Percentiles rank a stretch among this genome's conserved stretches.
phyloP scores from a whole-genome alignment of 176 grass and related monocot genomes.

The Avena sativa region DNA sequence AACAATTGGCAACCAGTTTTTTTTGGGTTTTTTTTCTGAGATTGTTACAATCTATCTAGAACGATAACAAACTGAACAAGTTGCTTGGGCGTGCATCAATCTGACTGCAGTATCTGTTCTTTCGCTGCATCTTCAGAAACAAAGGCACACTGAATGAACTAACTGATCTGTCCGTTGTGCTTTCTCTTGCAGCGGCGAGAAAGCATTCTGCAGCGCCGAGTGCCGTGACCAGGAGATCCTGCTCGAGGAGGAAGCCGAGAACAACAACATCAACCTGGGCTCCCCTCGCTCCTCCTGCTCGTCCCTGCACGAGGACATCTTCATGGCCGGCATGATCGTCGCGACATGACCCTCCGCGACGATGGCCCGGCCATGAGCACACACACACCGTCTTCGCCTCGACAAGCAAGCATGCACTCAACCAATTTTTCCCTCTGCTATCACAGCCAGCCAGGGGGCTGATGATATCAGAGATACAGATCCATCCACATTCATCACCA shows the following conservation, averaged over 20 bases:
- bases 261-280: conserved; percentile 14
- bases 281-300: conserved; percentile 54
- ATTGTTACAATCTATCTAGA: too few relatives aligned
- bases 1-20: not conserved
- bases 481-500: not conserved
- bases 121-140: conserved; percentile 16
- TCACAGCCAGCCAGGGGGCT: not conserved
- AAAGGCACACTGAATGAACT: conserved; percentile 15
- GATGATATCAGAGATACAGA: not conserved
- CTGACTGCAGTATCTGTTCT: not conserved
- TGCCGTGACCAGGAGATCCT: conserved; percentile 86
- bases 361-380: not conserved
- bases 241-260: conserved; percentile 73
- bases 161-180: not conserved
- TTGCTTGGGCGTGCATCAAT: not conserved
- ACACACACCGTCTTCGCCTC: not conserved
- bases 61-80: not conserved
- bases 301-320: conserved; percentile 74
- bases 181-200: conserved; percentile 65
- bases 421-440: not conserved
- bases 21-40: too few relatives aligned
- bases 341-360: conserved; percentile 51
- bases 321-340: conserved; percentile 77
- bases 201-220: conserved; percentile 73
- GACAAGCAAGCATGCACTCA: not conserved